Percentiles rank a stretch among this genome's conserved stretches.
Evolutionary conservation across 371 early-diverging fungal species (phyloP).

Genomic region (Coemansia sp.): DNA sequence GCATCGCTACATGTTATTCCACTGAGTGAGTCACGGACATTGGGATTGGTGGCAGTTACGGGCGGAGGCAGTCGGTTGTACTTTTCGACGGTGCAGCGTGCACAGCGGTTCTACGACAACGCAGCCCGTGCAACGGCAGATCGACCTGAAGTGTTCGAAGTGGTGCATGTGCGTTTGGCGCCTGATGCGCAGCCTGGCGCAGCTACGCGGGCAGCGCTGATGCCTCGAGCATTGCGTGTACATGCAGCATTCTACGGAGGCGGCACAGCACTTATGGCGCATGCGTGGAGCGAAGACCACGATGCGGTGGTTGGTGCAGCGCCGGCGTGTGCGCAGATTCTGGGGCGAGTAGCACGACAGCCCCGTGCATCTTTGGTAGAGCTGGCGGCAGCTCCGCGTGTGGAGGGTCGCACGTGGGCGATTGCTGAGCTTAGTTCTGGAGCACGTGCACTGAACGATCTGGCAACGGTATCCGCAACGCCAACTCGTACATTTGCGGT

Average conservation of each 20-base stretch:
- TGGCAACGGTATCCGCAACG: conserved; percentile 61
- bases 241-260: conserved; percentile 64
- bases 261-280: conserved; percentile 65
- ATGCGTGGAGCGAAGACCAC: conserved; percentile 60
- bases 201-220: conserved; percentile 14
- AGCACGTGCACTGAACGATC: conserved; percentile 58
- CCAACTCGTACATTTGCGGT: conserved; percentile 70
- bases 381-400: conserved; percentile 39
- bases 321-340: conserved; percentile 60
- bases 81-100: conserved; percentile 57
- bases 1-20: conserved; percentile 68
- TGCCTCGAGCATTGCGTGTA: conserved; percentile 49
- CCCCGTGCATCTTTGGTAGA: conserved; percentile 48
- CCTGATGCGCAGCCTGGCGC: conserved; percentile 31
- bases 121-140: conserved; percentile 1
- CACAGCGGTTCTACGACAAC: conserved; percentile 24
- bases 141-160: conserved; percentile 54
- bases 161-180: conserved; percentile 73
- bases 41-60: conserved; percentile 72
- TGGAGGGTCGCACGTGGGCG: conserved; percentile 83
- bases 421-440: conserved; percentile 60
- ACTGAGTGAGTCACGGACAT: conserved; percentile 59
- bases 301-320: conserved; percentile 65
- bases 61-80: conserved; percentile 72
- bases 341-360: conserved; percentile 43